Evolutionary conservation across 2,329 filamentous ascomycete species (phyloP), one percentile per base, ranked within the genome.

Genomic region (Claviceps spartinae): DNA sequence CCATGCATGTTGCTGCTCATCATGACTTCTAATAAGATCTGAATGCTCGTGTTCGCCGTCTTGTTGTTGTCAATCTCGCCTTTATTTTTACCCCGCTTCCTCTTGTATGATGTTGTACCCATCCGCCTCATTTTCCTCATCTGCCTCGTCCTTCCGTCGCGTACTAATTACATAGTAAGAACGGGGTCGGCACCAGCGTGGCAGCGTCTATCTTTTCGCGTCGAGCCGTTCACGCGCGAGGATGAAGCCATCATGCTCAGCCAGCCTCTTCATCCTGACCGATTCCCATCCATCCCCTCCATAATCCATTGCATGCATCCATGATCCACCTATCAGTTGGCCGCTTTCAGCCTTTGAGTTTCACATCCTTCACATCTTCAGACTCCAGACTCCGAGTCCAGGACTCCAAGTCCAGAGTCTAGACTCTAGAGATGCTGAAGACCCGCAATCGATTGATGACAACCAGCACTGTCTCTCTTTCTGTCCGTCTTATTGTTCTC

Each of bases 201-300:
- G 18, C 18, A 18, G 18, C 18, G 18, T 18, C 18, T 18, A 18
- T 47, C 52, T 55, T 54, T 55, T 54, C 54, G 54, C 52, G 45
- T 38, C 18, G 11, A 37, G 22, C 11, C 40, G 13, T 22, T 30
- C 16, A 24, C 20, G 36, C 9, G 16, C 37, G 34, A 30, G 14
- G 30, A 46, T 43, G 54, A 55, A 49, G 44, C 50, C 41, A 44
- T 54, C 48, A 47, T 47, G 49, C 43, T 46, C 49, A 46, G 20
- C 34, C 14, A 24, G n/a, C 26, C 26, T 14, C 51, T 38, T 36
- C 47, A 40, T 30, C 18, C 36, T 24, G 8, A 3, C 36, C 36
- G 8, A 3, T 26, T 20, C 18, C 22, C 48, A 13, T 45, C 14
- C 16, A 45, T 45, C 43, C 7, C 41, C 18, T 20, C 16, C 4